phyloP scores from a whole-genome alignment of 305 asterid genomes.

The Petunia hybrid region DNA sequence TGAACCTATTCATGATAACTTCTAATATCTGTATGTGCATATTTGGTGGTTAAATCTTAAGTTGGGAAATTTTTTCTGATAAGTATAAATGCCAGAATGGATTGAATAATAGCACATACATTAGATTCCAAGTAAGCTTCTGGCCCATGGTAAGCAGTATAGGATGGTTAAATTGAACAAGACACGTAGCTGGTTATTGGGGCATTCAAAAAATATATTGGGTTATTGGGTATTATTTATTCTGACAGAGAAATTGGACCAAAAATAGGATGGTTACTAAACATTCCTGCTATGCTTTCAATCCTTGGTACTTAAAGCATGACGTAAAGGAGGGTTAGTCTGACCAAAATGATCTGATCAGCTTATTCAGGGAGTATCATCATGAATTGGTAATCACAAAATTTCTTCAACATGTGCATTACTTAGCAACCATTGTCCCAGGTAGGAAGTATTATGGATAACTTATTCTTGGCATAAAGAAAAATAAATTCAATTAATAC shows the following conservation, averaged over 20 bases:
- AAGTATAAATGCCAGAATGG: constrained; percentile 5
- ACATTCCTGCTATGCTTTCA: background rate
- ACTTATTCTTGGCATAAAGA: too few species aligned
- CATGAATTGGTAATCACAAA: background rate
- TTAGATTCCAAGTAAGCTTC: background rate
- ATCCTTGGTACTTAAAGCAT: background rate
- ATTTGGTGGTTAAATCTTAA: background rate
- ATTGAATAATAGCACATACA: background rate
- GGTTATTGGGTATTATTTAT: background rate
- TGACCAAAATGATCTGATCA: background rate
- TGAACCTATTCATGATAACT: constrained; percentile 22
- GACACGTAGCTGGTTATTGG: constrained; percentile 1
- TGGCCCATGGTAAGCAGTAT: background rate
- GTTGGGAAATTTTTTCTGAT: background rate
- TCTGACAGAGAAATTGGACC: constrained; percentile 6
- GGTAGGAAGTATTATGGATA: too few species aligned
- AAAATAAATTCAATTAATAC: too few species aligned
- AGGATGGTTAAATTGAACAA: constrained; percentile 6
- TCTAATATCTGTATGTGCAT: background rate
- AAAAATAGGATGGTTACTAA: background rate
- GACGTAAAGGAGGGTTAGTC: constrained; percentile 20
- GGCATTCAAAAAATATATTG: background rate
- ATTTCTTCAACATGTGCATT: constrained; percentile 34
- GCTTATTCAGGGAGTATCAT: constrained; percentile 16
- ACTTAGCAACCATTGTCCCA: constrained; percentile 96